Conservation (phyloP, 2,329 filamentous ascomycete species). For the Westerdykella ornata region DNA sequence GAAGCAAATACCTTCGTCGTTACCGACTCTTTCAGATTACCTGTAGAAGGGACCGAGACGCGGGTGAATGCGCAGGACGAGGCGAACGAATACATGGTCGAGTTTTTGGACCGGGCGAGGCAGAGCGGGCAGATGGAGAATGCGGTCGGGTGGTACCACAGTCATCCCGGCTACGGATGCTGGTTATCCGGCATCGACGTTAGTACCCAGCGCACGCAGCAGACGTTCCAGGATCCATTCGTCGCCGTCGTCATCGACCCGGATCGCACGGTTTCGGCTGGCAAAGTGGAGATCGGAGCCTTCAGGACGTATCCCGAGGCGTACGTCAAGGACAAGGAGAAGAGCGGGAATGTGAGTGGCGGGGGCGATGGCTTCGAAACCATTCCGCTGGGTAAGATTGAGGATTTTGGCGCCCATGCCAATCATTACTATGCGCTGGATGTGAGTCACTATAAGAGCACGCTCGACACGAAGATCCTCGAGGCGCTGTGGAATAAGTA, state of each 20-base stretch:
- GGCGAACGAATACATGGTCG: slow-evolving; percentile 93
- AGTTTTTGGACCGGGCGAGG: slow-evolving; percentile 70
- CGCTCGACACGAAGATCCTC: slow-evolving; percentile 77
- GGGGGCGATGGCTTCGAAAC: slow-evolving; percentile 58
- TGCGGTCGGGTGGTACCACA: slow-evolving; percentile 96
- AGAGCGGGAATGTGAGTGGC: slow-evolving; percentile 23
- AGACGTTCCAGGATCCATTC: slow-evolving; percentile 82
- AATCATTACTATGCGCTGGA: slow-evolving; percentile 86
- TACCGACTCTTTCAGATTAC: slow-evolving; percentile 87
- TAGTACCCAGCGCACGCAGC: slow-evolving; percentile 76
- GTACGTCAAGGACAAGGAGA: slow-evolving; percentile 47
- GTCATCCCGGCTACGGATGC: slow-evolving; percentile 94
- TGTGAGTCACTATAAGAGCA: slow-evolving; percentile 90
- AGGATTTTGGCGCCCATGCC: slow-evolving; percentile 91
- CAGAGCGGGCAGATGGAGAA: slow-evolving; percentile 79
- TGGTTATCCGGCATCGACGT: slow-evolving; percentile 98
- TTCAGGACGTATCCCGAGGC: slow-evolving; percentile 83
- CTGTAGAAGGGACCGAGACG: slow-evolving; percentile 97
- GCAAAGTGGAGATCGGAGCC: slow-evolving; percentile 94
- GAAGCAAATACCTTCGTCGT: slow-evolving; percentile 80
- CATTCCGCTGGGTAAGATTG: slow-evolving; percentile 86
- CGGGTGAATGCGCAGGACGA: slow-evolving; percentile 93
- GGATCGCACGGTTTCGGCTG: slow-evolving; percentile 86
- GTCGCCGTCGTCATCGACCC: slow-evolving; percentile 95
- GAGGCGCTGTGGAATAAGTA: slow-evolving; percentile 98